phyloP scores from a whole-genome alignment of 352 stramenopile genomes.

The Globisporangium polare region DNA sequence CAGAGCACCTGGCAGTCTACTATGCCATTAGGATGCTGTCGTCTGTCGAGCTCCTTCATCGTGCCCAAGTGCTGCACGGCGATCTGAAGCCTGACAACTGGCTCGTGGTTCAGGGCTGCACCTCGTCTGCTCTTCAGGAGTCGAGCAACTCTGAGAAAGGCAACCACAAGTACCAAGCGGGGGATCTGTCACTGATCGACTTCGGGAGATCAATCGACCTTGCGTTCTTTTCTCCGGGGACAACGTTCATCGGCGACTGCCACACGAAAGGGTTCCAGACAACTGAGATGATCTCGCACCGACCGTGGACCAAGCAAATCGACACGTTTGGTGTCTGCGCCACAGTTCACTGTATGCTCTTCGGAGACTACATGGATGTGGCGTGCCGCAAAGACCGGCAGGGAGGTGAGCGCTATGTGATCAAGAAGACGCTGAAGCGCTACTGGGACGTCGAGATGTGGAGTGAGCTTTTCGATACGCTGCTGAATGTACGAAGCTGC shows the following conservation, averaged over 20 bases:
- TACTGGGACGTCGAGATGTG: conserved; percentile 82
- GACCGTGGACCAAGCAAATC: conserved; percentile 80
- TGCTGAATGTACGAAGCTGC: conserved; percentile 76
- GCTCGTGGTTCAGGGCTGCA: conserved; percentile 44
- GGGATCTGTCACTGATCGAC: conserved; percentile 73
- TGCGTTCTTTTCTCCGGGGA: conserved; percentile 45
- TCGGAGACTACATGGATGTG: conserved; percentile 83
- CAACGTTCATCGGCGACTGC: conserved; percentile 65
- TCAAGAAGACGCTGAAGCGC: conserved; percentile 60
- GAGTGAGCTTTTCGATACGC: conserved; percentile 57
- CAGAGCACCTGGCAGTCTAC: conserved; percentile 66
- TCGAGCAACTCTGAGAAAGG: conserved; percentile 10
- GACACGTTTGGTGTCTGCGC: conserved; percentile 80
- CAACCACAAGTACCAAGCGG: conserved; percentile 26
- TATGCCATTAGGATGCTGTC: conserved; percentile 81
- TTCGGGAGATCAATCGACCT: conserved; percentile 83
- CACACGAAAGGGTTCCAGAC: conserved; percentile 85
- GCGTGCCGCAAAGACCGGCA: conserved; percentile 22
- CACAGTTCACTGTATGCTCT: conserved; percentile 80
- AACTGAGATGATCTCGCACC: conserved; percentile 75
- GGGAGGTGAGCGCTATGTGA: conserved; percentile 32
- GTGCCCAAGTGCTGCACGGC: conserved; percentile 62
- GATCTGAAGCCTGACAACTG: conserved; percentile 89
- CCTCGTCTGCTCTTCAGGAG: conserved; percentile 8
- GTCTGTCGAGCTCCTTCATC: conserved; percentile 64